Evolutionary conservation across 2,329 filamentous ascomycete species (phyloP).

Genomic region (Aspergillus hortae): DNA sequence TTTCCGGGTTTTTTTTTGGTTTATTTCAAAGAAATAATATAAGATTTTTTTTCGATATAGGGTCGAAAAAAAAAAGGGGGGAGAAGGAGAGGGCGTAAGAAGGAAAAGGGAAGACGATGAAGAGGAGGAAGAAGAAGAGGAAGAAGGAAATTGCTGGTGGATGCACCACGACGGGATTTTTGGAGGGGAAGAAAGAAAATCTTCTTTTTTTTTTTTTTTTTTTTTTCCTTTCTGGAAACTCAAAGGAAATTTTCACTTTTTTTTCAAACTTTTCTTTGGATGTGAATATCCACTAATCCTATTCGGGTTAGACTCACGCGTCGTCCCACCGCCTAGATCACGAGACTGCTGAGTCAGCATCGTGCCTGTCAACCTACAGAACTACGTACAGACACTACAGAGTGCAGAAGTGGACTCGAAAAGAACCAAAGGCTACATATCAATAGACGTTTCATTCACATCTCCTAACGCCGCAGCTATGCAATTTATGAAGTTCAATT

Average conservation of each 20-base stretch:
- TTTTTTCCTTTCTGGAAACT: conserved; percentile 28
- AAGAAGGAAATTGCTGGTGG: conserved; percentile 14
- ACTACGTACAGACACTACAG: neutral
- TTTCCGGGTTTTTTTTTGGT: conserved; percentile 40
- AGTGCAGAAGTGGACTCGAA: too few relatives aligned
- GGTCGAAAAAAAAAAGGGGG: conserved; percentile 29
- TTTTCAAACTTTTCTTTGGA: conserved; percentile 14
- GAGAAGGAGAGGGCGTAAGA: conserved; percentile 21
- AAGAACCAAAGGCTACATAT: too few relatives aligned
- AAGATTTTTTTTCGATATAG: conserved; percentile 27
- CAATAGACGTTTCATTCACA: neutral
- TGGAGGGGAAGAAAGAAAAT: conserved; percentile 21
- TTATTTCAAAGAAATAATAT: neutral
- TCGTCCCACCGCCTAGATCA: conserved; percentile 10
- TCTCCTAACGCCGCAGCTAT: conserved; percentile 28
- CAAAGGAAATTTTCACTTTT: conserved; percentile 25
- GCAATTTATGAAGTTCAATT: conserved; percentile 14
- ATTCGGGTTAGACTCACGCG: conserved; percentile 9
- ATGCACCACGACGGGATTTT: conserved; percentile 11
- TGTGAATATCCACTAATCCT: conserved; percentile 19
- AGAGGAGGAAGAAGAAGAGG: conserved; percentile 11
- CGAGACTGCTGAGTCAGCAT: conserved; percentile 8
- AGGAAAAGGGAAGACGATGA: conserved; percentile 21
- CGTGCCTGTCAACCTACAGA: neutral
- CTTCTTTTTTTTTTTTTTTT: conserved; percentile 4